phyloP scores from a whole-genome alignment of 1,284 basidiomycete species.

The Malassezia dermatis region DNA sequence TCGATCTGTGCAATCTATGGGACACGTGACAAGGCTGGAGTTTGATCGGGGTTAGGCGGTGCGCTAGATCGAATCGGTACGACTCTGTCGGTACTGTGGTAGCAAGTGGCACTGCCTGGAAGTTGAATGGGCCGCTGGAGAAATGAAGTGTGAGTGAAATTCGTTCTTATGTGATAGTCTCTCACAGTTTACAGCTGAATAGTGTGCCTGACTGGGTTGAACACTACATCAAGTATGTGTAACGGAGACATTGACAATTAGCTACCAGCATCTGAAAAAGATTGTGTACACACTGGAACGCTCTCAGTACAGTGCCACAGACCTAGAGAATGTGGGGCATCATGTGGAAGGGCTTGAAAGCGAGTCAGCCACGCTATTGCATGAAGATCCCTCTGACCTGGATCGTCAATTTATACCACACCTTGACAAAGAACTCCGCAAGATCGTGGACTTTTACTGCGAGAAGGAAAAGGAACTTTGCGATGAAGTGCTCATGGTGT shows the following conservation, averaged over 20 bases:
- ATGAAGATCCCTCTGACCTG: constrained; percentile 26
- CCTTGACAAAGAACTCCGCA: constrained; percentile 71
- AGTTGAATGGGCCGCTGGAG: neutral
- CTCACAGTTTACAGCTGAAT: constrained; percentile 76
- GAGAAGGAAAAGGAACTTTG: constrained; percentile 52
- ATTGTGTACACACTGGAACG: constrained; percentile 43
- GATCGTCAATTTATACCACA: constrained; percentile 50
- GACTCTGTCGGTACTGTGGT: neutral
- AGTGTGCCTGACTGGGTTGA: constrained; percentile 89
- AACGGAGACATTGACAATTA: constrained; percentile 3
- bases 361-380: constrained; percentile 33
- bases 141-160: constrained; percentile 14
- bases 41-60: neutral
- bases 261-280: constrained; percentile 47
- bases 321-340: constrained; percentile 16
- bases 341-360: constrained; percentile 24
- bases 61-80: neutral
- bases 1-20: neutral
- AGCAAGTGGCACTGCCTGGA: neutral
- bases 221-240: constrained; percentile 59
- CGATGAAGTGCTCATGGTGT: constrained; percentile 24
- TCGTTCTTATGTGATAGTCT: constrained; percentile 31
- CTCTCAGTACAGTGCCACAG: constrained; percentile 11
- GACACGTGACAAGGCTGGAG: neutral
- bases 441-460: constrained; percentile 72